phyloP scores from a whole-genome alignment of 2,329 filamentous ascomycete genomes.

The Rutstroemia sp. region DNA sequence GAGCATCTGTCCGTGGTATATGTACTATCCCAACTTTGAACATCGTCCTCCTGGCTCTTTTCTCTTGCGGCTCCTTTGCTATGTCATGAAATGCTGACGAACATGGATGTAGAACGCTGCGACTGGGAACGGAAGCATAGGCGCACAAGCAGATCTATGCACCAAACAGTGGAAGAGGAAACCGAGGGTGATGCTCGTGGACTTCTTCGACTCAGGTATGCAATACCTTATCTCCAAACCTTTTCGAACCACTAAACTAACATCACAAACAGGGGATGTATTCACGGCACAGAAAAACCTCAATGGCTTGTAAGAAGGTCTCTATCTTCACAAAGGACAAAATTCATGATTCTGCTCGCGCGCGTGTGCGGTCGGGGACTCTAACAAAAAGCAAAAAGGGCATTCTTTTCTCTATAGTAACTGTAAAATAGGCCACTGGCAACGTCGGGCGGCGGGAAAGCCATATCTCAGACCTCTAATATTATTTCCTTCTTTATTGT shows the following conservation, averaged over 20 bases:
- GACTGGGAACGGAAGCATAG: constrained; percentile 43
- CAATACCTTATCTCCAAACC: not conserved
- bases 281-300: constrained; percentile 26
- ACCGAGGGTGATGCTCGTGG: constrained; percentile 49
- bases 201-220: constrained; percentile 45
- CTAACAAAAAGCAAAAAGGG: not conserved
- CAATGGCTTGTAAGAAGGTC: constrained; percentile 16
- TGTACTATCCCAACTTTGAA: not conserved
- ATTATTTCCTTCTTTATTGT: too few relatives aligned
- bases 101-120: constrained; percentile 20
- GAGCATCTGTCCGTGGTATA: too few relatives aligned
- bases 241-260: not conserved
- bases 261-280: constrained; percentile 20
- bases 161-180: constrained; percentile 37
- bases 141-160: constrained; percentile 41
- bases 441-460: too few relatives aligned
- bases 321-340: not conserved
- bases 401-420: not conserved
- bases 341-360: not conserved
- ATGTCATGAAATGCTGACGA: not conserved
- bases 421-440: not conserved
- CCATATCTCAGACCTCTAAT: too few relatives aligned
- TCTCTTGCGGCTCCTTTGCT: not conserved
- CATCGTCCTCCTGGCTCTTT: not conserved
- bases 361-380: not conserved